These are phyloP conservation scores for Fusarium protoensiforme DNA, from an alignment of 2,329 filamentous ascomycete genomes.

Conservation along the genomic window DNA sequence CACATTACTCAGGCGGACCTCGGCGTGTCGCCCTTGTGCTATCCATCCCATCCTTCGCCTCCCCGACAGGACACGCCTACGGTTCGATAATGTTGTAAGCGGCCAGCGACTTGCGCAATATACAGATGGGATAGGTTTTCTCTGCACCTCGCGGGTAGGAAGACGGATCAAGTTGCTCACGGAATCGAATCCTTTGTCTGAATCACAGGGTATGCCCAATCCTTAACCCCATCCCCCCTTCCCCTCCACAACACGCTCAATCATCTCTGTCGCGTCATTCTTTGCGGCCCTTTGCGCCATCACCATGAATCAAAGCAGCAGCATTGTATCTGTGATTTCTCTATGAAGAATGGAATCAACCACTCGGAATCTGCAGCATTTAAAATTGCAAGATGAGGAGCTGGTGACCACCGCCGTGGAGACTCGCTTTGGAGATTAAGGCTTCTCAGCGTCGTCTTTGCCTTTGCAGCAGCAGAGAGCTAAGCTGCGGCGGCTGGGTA, in stretches of 20 bases:
- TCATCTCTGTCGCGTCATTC: constrained; percentile 40
- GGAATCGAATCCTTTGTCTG: constrained; percentile 30
- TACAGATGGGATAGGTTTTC: constrained; percentile 41
- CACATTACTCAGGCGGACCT: constrained; percentile 24
- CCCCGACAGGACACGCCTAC: constrained; percentile 40
- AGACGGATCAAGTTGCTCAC: constrained; percentile 40
- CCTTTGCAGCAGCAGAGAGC: constrained; percentile 32
- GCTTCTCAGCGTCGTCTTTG: constrained; percentile 36
- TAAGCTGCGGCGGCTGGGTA: constrained; percentile 34
- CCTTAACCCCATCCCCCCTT: constrained; percentile 36
- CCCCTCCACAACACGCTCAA: constrained; percentile 21
- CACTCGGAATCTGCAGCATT: constrained; percentile 40
- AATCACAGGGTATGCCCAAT: constrained; percentile 50
- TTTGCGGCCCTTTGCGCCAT: constrained; percentile 25
- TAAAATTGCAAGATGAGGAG: constrained; percentile 44
- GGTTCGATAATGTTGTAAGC: constrained; percentile 49
- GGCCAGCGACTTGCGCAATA: constrained; percentile 41
- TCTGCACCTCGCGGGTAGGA: constrained; percentile 38
- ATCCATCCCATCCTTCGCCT: constrained; percentile 37
- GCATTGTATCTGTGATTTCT: constrained; percentile 46
- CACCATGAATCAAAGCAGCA: constrained; percentile 41
- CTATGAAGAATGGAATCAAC: constrained; percentile 42
- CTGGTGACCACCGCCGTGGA: constrained; percentile 38
- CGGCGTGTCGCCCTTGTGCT: constrained; percentile 35
- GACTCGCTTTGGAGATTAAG: constrained; percentile 37